Percentiles rank a stretch among this genome's conserved stretches.
phyloP scores from a whole-genome alignment of 768 basidiomycete genomes.

The Boletus rex-veris region DNA sequence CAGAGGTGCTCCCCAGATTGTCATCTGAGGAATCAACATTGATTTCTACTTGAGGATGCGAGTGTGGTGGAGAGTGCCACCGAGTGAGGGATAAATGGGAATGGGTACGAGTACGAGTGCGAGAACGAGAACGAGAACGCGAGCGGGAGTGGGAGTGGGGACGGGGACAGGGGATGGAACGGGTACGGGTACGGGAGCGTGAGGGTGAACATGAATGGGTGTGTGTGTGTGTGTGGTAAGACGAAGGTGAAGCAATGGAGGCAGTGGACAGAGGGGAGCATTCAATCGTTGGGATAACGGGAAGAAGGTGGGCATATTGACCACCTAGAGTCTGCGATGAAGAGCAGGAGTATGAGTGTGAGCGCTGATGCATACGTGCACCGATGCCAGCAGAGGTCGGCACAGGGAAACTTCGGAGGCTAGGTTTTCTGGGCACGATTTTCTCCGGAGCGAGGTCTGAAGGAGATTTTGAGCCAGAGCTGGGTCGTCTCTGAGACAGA shows the following conservation, averaged over 20 bases:
- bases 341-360: constrained; percentile 26
- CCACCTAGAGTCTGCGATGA: constrained; percentile 10
- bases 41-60: constrained; percentile 29
- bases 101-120: not conserved
- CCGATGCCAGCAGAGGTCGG: not conserved
- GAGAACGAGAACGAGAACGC: constrained; percentile 14
- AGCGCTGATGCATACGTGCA: constrained; percentile 22
- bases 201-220: no score
- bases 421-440: constrained; percentile 63
- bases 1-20: constrained; percentile 18
- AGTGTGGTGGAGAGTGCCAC: constrained; percentile 16
- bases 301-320: constrained; percentile 18
- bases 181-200: no score
- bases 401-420: constrained; percentile 49
- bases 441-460: constrained; percentile 45
- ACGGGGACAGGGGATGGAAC: no score
- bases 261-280: constrained; percentile 28
- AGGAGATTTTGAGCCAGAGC: constrained; percentile 42
- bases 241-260: constrained; percentile 15
- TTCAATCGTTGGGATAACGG: constrained; percentile 31
- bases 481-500: constrained; percentile 35
- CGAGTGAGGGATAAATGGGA: constrained; percentile 23
- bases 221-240: constrained; percentile 16
- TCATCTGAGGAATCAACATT: constrained; percentile 26
- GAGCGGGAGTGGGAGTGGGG: no score